Conservation (phyloP, 2,329 filamentous ascomycete genomes). For the Saccharata proteae region DNA sequence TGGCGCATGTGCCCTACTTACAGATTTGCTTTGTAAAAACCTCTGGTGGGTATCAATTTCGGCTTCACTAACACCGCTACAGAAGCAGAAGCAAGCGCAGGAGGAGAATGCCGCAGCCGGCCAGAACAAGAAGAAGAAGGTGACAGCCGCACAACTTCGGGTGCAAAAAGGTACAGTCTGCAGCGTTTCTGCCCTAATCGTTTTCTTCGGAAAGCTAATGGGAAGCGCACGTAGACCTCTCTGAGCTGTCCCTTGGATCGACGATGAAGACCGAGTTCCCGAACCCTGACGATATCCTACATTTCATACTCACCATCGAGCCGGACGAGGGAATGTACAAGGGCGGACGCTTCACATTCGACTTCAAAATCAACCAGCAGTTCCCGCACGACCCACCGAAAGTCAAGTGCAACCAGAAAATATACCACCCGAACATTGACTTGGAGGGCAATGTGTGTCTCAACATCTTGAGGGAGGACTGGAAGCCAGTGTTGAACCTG, state of each 20-base stretch:
- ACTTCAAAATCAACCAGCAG: conserved; percentile 83
- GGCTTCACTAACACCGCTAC: conserved; percentile 19
- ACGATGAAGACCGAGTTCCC: conserved; percentile 76
- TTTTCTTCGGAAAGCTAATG: background rate
- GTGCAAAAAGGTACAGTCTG: conserved; percentile 76
- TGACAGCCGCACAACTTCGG: conserved; percentile 87
- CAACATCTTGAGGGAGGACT: conserved; percentile 95
- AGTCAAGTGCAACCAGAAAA: conserved; percentile 93
- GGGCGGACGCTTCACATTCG: conserved; percentile 75
- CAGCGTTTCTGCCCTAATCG: too few species aligned
- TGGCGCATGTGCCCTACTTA: background rate
- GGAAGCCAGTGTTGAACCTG: conserved; percentile 95
- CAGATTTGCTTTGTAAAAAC: background rate
- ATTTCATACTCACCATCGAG: conserved; percentile 70
- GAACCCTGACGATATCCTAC: conserved; percentile 73
- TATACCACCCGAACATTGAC: conserved; percentile 98
- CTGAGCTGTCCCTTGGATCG: conserved; percentile 63
- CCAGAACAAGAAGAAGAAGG: conserved; percentile 91
- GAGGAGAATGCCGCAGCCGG: conserved; percentile 74
- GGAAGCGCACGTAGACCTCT: conserved; percentile 47
- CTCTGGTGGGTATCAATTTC: conserved; percentile 2
- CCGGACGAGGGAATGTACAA: conserved; percentile 87
- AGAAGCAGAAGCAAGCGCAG: conserved; percentile 89
- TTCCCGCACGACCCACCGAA: conserved; percentile 97
- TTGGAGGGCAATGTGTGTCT: conserved; percentile 95